phyloP scores from a whole-genome alignment of 73 alveolate genomes.

The Strombidium stylifer region DNA sequence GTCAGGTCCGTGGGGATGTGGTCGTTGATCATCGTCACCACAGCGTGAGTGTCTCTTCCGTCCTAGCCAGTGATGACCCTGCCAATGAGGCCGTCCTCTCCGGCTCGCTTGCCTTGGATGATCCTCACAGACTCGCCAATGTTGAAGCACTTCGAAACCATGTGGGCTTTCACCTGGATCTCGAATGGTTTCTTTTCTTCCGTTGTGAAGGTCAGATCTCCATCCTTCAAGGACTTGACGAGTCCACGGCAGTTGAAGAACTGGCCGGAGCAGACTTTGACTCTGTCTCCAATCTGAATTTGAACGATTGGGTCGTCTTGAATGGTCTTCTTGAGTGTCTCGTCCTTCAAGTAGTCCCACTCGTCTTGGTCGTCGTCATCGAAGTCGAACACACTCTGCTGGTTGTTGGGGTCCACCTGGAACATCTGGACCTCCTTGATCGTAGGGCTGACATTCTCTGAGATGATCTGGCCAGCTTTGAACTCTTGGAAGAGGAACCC shows the following conservation, averaged over 20 bases:
- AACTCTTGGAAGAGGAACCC: slow-evolving; percentile 15
- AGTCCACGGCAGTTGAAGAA: neutral
- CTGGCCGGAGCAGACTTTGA: neutral
- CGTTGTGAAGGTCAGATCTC: slow-evolving; percentile 1
- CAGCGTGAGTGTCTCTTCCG: neutral
- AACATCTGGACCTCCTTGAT: slow-evolving; percentile 29
- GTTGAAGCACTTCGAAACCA: slow-evolving; percentile 18
- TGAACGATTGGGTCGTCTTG: neutral
- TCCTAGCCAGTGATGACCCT: slow-evolving; percentile 6
- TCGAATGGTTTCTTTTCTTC: slow-evolving; percentile 13
- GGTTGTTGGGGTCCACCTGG: neutral
- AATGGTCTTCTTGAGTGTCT: slow-evolving; percentile 15
- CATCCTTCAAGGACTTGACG: neutral
- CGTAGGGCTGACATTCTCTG: slow-evolving; percentile 13
- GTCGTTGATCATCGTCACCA: neutral
- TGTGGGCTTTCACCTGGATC: neutral
- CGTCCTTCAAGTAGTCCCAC: slow-evolving; percentile 35
- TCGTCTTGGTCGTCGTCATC: slow-evolving; percentile 32
- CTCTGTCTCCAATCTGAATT: slow-evolving; percentile 37
- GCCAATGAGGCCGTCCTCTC: slow-evolving; percentile 33
- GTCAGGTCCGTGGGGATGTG: slow-evolving; percentile 2
- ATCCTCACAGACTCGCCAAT: slow-evolving; percentile 31
- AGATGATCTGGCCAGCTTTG: neutral
- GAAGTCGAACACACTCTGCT: neutral
- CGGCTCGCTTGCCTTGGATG: slow-evolving; percentile 34